A percentile compares a stretch with the other conserved stretches of the same genome.
These are phyloP conservation scores for Boletus hoseneyae DNA, from an alignment of 1,284 basidiomycete species.

Conservation along the genomic window DNA sequence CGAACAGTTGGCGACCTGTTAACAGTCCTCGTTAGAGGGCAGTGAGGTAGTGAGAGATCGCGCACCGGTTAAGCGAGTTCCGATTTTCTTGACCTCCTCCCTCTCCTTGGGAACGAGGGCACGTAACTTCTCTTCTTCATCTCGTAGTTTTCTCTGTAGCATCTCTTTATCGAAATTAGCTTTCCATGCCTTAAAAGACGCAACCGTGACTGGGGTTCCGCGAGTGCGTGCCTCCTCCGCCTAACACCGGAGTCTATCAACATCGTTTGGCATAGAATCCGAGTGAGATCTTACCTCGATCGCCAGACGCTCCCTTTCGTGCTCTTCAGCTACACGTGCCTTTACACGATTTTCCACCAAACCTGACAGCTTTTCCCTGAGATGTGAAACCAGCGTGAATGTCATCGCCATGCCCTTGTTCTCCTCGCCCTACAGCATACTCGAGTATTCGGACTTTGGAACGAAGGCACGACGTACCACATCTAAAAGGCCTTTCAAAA, in stretches of 20 bases:
- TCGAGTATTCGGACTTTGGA: constrained; percentile 4
- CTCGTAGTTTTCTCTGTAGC: constrained; percentile 53
- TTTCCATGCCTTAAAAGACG: constrained; percentile 83
- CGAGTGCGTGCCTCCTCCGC: constrained; percentile 85
- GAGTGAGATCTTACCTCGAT: constrained; percentile 59
- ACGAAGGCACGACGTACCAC: constrained; percentile 51
- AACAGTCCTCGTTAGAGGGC: constrained; percentile 9
- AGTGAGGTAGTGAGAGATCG: constrained; percentile 5
- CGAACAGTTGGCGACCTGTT: constrained; percentile 85
- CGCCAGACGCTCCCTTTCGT: constrained; percentile 65
- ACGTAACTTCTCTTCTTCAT: constrained; percentile 83
- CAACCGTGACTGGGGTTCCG: constrained; percentile 86
- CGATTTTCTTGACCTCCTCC: constrained; percentile 78
- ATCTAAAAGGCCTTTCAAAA: constrained; percentile 59
- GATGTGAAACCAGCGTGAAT: constrained; percentile 87
- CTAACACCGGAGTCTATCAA: constrained; percentile 39
- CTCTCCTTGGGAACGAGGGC: constrained; percentile 79
- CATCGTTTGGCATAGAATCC: not conserved
- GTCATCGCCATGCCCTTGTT: constrained; percentile 98
- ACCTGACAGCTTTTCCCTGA: constrained; percentile 74
- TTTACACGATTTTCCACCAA: constrained; percentile 63
- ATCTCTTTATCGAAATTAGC: constrained; percentile 71
- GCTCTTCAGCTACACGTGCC: constrained; percentile 58
- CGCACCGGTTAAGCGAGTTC: constrained; percentile 69
- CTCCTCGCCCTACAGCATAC: constrained; percentile 69